These are phyloP conservation scores for Micromonas pusilla DNA, from an alignment of 139 green algal genomes.

Conservation along the genomic window DNA sequence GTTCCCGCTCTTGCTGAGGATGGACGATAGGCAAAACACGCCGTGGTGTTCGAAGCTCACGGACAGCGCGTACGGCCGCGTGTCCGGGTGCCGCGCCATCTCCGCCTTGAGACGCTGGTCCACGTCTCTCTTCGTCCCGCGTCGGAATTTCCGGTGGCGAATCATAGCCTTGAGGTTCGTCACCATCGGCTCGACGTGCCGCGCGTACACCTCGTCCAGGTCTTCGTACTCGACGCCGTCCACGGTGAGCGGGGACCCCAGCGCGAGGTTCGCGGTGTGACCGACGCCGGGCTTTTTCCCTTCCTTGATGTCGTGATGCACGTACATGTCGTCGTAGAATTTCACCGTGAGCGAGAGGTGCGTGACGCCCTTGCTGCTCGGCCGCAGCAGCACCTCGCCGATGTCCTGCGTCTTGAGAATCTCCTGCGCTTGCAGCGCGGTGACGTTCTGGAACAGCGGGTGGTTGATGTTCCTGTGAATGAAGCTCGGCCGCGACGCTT, in stretches of 20 bases:
- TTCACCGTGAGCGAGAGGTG: conserved; percentile 18
- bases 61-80: conserved; percentile 36
- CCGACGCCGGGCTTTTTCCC: conserved; percentile 5
- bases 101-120: conserved; percentile 25
- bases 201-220: conserved; percentile 32
- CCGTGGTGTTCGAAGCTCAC: conserved; percentile 31
- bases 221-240: conserved; percentile 17
- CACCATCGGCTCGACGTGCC: conserved; percentile 35
- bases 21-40: conserved; percentile 37
- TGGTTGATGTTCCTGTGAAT: conserved; percentile 10
- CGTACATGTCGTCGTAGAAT: conserved; percentile 12
- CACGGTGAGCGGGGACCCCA: conserved; percentile 12
- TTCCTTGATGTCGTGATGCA: conserved; percentile 10
- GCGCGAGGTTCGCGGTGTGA: neutral
- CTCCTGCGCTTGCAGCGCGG: neutral
- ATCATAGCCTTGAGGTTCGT: conserved; percentile 28
- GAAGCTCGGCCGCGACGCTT: neutral
- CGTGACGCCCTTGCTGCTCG: neutral
- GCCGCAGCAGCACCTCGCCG: conserved; percentile 6
- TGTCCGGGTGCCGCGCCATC: conserved; percentile 13
- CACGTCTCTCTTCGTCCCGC: conserved; percentile 29
- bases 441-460: conserved; percentile 18
- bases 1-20: conserved; percentile 16
- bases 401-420: neutral
- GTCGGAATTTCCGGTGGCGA: conserved; percentile 36